Evolutionary conservation across 306 rosid genomes (phyloP).

Genomic region (Oxytropis ochrocephala): DNA sequence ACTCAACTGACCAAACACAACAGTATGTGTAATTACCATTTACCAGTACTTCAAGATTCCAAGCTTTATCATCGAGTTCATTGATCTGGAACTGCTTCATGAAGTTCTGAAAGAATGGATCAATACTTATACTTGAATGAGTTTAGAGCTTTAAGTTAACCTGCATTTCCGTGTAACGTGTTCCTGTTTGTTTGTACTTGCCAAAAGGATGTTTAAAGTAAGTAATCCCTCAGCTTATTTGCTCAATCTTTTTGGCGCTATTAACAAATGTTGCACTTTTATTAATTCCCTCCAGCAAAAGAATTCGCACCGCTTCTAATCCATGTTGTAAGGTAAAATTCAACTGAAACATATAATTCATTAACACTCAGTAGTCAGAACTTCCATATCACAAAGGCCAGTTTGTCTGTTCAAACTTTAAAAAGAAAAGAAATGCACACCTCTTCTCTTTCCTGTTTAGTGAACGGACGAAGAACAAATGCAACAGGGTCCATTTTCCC

Average conservation of each 20-base stretch:
- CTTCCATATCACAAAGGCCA: background rate
- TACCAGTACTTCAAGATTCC: background rate
- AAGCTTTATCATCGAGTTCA: background rate
- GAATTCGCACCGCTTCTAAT: slow-evolving; percentile 64
- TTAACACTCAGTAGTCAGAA: slow-evolving; percentile 19
- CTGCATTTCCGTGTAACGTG: slow-evolving; percentile 1
- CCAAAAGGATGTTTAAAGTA: slow-evolving; percentile 6
- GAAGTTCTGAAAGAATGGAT: slow-evolving; percentile 24
- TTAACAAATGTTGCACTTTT: slow-evolving; percentile 56
- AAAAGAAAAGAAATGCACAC: slow-evolving; percentile 22
- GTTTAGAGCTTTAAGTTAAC: slow-evolving; percentile 5
- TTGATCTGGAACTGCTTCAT: slow-evolving; percentile 14
- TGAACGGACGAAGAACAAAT: slow-evolving; percentile 79
- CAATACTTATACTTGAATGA: slow-evolving; percentile 12
- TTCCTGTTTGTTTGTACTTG: slow-evolving; percentile 16
- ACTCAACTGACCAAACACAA: slow-evolving; percentile 13
- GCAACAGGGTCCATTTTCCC: slow-evolving; percentile 61
- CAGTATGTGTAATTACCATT: background rate
- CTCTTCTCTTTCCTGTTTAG: slow-evolving; percentile 72
- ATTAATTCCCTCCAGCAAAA: slow-evolving; percentile 74
- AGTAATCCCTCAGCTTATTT: slow-evolving; percentile 24
- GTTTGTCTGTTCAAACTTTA: background rate
- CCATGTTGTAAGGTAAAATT: slow-evolving; percentile 69
- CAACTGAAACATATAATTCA: slow-evolving; percentile 47
- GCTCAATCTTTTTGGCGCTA: slow-evolving; percentile 35